Conservation (phyloP, 371 early-diverging fungal genomes). For the Rhizopus arrhizus region DNA sequence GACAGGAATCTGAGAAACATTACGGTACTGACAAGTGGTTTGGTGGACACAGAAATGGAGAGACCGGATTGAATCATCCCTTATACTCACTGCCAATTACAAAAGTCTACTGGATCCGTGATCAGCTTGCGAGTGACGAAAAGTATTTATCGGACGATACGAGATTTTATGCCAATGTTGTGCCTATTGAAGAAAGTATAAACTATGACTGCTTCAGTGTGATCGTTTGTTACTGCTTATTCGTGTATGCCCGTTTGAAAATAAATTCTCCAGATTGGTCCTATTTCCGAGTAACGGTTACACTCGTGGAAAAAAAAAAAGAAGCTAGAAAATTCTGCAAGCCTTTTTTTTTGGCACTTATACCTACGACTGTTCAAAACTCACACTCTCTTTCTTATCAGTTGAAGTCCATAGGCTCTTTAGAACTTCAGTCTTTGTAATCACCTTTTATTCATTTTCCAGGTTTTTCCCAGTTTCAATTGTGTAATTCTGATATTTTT, state of each 20-base stretch:
- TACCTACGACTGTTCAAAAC: too few relatives aligned
- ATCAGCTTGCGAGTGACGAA: constrained; percentile 4
- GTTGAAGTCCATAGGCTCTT: too few relatives aligned
- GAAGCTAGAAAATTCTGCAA: too few relatives aligned
- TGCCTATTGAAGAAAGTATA: constrained; percentile 5
- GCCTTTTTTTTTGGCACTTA: too few relatives aligned
- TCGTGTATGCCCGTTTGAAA: neutral
- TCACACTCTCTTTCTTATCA: too few relatives aligned
- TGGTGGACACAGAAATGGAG: constrained; percentile 13
- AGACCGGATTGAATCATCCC: constrained; percentile 3
- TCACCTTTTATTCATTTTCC: too few relatives aligned
- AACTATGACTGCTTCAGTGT: neutral
- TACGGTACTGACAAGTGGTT: constrained; percentile 15
- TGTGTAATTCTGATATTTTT: neutral
- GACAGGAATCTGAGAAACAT: constrained; percentile 10
- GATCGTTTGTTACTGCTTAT: neutral
- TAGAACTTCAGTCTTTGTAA: too few relatives aligned
- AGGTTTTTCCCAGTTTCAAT: too few relatives aligned
- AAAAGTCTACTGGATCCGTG: constrained; percentile 13
- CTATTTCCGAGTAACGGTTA: too few relatives aligned
- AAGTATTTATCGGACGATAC: constrained; percentile 14
- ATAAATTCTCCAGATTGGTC: too few relatives aligned
- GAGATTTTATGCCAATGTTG: constrained; percentile 9
- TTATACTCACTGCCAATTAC: constrained; percentile 7
- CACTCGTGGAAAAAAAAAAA: too few relatives aligned